Evolutionary conservation across 2,329 filamentous ascomycete species (phyloP).

Genomic region (Coniella lustricola): DNA sequence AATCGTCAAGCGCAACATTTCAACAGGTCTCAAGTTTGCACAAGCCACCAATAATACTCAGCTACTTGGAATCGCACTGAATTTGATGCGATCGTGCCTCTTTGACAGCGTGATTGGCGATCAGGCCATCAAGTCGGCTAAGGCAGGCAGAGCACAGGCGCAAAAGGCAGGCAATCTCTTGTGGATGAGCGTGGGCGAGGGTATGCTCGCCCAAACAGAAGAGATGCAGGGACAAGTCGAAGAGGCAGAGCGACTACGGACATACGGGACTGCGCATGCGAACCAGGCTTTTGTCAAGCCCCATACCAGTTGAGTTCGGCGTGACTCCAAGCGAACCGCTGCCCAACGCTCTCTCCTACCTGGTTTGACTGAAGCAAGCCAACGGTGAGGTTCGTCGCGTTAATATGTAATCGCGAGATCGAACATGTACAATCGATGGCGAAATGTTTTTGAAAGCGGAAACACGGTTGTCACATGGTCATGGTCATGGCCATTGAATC

Average conservation of each 20-base stretch:
- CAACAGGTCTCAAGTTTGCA: slow-evolving; percentile 62
- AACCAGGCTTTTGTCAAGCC: slow-evolving; percentile 13
- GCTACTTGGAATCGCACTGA: slow-evolving; percentile 74
- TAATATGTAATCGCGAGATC: no score
- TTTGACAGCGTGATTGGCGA: slow-evolving; percentile 78
- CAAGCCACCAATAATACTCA: slow-evolving; percentile 67
- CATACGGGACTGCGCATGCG: slow-evolving; percentile 14
- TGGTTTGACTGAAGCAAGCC: no score
- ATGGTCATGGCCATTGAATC: no score
- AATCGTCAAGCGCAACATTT: slow-evolving; percentile 71
- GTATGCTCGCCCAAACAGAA: slow-evolving; percentile 68
- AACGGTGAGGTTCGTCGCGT: no score
- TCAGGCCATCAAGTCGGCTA: slow-evolving; percentile 69
- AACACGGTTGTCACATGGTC: no score
- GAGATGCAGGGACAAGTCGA: slow-evolving; percentile 59
- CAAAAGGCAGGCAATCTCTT: slow-evolving; percentile 62
- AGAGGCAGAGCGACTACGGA: slow-evolving; percentile 10
- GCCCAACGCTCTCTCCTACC: no score
- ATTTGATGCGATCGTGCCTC: slow-evolving; percentile 75
- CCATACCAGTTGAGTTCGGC: background rate
- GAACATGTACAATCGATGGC: no score
- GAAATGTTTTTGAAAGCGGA: no score
- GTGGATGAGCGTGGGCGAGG: slow-evolving; percentile 75
- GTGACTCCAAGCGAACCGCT: background rate
- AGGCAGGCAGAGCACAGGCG: slow-evolving; percentile 61